A percentile compares a stretch with the other conserved stretches of the same genome.
phyloP scores from a whole-genome alignment of 2,329 filamentous ascomycete genomes.

The Sporothrix globosa region DNA sequence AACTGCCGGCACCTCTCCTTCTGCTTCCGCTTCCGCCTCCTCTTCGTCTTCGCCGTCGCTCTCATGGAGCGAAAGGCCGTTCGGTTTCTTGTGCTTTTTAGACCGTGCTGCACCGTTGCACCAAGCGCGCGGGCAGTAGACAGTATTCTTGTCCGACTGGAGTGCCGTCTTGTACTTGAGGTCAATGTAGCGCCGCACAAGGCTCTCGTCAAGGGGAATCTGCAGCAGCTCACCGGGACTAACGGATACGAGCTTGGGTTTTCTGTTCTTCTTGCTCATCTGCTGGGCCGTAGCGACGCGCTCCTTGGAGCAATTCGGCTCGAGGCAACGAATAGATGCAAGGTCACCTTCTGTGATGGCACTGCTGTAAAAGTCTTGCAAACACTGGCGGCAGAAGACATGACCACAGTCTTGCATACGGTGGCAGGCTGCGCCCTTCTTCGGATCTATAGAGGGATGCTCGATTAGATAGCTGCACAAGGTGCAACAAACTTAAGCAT shows the following conservation, averaged over 20 bases:
- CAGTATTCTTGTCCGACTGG: slow-evolving; percentile 86
- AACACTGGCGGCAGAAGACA: slow-evolving; percentile 86
- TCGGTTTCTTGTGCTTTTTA: slow-evolving; percentile 71
- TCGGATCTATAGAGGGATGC: slow-evolving; percentile 64
- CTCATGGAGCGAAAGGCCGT: slow-evolving; percentile 65
- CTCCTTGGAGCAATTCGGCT: slow-evolving; percentile 75
- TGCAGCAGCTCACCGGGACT: slow-evolving; percentile 83
- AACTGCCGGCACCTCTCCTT: slow-evolving; percentile 20
- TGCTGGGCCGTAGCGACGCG: slow-evolving; percentile 44
- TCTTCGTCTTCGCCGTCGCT: slow-evolving; percentile 51
- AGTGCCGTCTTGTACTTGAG: slow-evolving; percentile 92
- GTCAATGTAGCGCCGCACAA: slow-evolving; percentile 82
- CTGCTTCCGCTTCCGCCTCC: slow-evolving; percentile 37
- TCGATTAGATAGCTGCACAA: background rate
- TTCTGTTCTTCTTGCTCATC: slow-evolving; percentile 55
- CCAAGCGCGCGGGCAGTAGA: slow-evolving; percentile 91
- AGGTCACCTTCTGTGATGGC: slow-evolving; percentile 87
- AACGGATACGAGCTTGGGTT: slow-evolving; percentile 65
- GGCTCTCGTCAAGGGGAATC: slow-evolving; percentile 70
- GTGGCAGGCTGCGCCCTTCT: slow-evolving; percentile 83
- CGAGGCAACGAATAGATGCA: slow-evolving; percentile 75
- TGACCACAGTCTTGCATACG: slow-evolving; percentile 81
- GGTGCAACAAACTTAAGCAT: background rate
- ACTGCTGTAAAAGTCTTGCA: slow-evolving; percentile 86
- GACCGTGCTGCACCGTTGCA: slow-evolving; percentile 86